phyloP scores from a whole-genome alignment of 2,329 filamentous ascomycete genomes.

The Sclerotinia trifoliorum region DNA sequence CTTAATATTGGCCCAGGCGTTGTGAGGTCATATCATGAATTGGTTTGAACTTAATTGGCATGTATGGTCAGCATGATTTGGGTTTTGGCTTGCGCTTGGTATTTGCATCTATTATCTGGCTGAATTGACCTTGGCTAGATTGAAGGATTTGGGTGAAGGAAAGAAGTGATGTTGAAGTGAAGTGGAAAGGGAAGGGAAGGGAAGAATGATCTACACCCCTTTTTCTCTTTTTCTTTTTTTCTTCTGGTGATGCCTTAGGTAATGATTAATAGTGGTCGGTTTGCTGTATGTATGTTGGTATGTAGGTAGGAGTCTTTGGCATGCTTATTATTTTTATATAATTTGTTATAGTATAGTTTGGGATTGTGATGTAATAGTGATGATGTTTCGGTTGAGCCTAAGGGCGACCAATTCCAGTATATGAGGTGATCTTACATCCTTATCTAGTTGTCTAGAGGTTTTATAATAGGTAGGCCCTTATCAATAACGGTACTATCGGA shows the following conservation, averaged over 20 bases:
- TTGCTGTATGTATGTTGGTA: background rate
- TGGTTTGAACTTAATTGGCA: slow-evolving; percentile 14
- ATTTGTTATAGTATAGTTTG: background rate
- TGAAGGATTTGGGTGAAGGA: background rate
- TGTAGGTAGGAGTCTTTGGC: background rate
- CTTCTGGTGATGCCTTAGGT: background rate
- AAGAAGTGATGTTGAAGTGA: background rate
- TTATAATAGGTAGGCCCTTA: no score
- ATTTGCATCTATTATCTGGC: slow-evolving; percentile 15
- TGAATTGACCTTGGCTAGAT: slow-evolving; percentile 16
- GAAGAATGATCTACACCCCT: background rate
- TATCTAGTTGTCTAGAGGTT: no score
- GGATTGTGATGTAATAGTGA: background rate
- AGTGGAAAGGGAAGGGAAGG: background rate
- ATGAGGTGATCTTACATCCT: no score
- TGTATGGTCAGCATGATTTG: slow-evolving; percentile 5
- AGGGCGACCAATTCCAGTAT: no score
- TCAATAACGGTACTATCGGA: no score
- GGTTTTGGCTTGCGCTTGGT: background rate
- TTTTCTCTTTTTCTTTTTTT: background rate
- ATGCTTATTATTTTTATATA: background rate
- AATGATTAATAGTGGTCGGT: slow-evolving; percentile 19
- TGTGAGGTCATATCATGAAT: background rate
- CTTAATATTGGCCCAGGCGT: background rate
- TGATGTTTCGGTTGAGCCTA: no score